These are phyloP conservation scores for Diplodia seriata DNA, from an alignment of 2,329 filamentous ascomycete genomes.

Conservation along the genomic window DNA sequence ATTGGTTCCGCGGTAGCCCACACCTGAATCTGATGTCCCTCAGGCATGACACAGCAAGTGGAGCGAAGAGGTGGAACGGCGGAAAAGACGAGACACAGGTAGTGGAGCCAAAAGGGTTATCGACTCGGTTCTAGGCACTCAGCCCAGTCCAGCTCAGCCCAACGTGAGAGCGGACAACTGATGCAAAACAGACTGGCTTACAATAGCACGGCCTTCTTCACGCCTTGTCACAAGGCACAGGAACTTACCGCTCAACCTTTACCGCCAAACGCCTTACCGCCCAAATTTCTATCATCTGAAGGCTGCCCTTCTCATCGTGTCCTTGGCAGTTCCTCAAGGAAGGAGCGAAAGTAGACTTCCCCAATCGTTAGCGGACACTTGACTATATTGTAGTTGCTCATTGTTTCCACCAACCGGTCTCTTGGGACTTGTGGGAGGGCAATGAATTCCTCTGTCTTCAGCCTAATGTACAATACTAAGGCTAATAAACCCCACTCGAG, in stretches of 20 bases:
- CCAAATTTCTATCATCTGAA: not conserved
- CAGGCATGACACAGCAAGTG: not conserved
- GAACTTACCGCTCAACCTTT: not conserved
- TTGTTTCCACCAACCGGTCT: not conserved
- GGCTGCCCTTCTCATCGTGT: not conserved
- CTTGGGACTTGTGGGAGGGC: not conserved
- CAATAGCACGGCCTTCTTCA: not conserved
- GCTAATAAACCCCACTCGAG: not conserved
- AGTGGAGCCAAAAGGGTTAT: slow-evolving; percentile 15
- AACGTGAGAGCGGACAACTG: not conserved
- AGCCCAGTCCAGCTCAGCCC: slow-evolving; percentile 10
- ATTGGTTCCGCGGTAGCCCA: not conserved
- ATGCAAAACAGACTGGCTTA: not conserved
- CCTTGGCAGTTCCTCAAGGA: not conserved
- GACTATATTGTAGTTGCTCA: not conserved
- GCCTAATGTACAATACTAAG: not conserved
- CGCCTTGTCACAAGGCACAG: not conserved
- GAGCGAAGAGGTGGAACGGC: not conserved
- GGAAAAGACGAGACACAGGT: not conserved
- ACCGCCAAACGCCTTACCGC: slow-evolving; percentile 11
- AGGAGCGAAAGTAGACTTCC: not conserved
- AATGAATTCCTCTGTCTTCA: not conserved
- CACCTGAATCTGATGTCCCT: not conserved
- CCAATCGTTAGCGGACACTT: not conserved
- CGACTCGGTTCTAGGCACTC: slow-evolving; percentile 11